Conservation (phyloP, 1,284 basidiomycete species). For the Marasmius tenuissimus region DNA sequence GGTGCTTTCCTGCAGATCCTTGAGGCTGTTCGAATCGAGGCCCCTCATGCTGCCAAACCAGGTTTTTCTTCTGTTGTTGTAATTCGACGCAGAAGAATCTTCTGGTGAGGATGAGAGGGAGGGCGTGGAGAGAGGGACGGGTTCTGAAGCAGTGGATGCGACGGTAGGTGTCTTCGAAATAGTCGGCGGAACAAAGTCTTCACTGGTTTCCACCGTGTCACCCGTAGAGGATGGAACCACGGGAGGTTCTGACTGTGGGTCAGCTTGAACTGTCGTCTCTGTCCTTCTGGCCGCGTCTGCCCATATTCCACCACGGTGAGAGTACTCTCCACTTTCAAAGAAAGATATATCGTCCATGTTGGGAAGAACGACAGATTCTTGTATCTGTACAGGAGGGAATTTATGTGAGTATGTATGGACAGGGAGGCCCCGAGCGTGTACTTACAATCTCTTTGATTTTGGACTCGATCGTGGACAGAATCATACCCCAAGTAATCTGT, state of each 20-base stretch:
- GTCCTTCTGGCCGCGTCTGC: constrained; percentile 68
- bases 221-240: neutral
- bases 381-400: constrained; percentile 57
- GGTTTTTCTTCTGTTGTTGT: constrained; percentile 30
- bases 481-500: constrained; percentile 92
- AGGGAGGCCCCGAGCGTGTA: constrained; percentile 18
- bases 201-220: neutral
- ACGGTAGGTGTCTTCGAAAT: neutral
- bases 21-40: constrained; percentile 22
- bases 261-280: constrained; percentile 12
- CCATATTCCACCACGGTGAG: constrained; percentile 89
- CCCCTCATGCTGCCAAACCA: constrained; percentile 41
- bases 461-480: constrained; percentile 87
- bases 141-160: neutral
- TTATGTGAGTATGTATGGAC: constrained; percentile 1
- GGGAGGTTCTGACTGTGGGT: neutral
- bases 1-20: constrained; percentile 11
- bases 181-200: neutral
- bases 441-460: constrained; percentile 87
- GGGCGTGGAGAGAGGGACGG: neutral
- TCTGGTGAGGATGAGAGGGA: constrained; percentile 5
- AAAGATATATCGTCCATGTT: constrained; percentile 98
- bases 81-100: neutral
- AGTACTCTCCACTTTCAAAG: constrained; percentile 76
- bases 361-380: constrained; percentile 91